These are phyloP conservation scores for Trichophyton verrucosum DNA, from an alignment of 2,329 filamentous ascomycete species.

Conservation along the genomic window DNA sequence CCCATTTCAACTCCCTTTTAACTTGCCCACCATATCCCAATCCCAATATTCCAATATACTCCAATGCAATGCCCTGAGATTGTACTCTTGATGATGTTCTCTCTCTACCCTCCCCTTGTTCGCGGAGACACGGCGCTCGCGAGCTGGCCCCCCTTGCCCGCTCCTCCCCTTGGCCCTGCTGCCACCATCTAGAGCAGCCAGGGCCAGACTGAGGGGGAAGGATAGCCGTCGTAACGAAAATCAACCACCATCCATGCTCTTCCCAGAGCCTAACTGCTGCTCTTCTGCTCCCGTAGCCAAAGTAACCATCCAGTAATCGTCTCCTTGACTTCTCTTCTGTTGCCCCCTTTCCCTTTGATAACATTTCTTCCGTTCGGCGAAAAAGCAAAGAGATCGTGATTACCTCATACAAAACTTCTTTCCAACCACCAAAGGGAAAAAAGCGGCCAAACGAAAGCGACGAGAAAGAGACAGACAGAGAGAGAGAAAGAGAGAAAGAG, in stretches of 20 bases:
- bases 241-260: not conserved
- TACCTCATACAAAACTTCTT: constrained; percentile 1
- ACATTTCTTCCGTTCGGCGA: not conserved
- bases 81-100: not conserved
- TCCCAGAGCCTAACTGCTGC: not conserved
- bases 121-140: not conserved
- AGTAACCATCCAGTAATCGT: not conserved
- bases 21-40: not conserved
- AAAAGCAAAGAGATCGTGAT: not conserved
- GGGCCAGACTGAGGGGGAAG: not conserved
- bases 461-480: not conserved
- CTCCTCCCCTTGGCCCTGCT: not conserved
- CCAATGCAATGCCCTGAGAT: not conserved
- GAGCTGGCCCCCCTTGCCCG: not conserved
- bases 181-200: not conserved
- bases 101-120: not conserved
- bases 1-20: too few species aligned
- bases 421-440: not conserved
- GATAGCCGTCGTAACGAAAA: not conserved
- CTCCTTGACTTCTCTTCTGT: not conserved
- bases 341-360: not conserved
- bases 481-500: too few species aligned
- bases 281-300: not conserved
- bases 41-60: not conserved
- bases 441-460: not conserved